Conservation (phyloP, 345 rosid genomes). For the Nasturtium officinale region DNA sequence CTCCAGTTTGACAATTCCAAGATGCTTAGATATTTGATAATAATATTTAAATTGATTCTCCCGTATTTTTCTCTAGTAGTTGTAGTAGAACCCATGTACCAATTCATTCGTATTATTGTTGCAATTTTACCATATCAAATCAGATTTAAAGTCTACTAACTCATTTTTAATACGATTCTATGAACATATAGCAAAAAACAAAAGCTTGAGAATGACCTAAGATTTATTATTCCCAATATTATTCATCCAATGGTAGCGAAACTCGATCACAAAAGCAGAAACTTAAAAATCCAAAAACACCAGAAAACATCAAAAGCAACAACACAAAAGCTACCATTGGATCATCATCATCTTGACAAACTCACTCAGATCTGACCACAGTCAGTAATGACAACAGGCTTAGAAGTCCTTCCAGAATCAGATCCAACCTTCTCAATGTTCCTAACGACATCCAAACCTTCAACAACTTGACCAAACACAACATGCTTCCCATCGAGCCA, state of each 20-base stretch:
- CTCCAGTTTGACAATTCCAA: not conserved
- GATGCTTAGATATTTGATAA: not conserved
- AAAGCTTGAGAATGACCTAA: not conserved
- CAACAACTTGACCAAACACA: conserved; percentile 64
- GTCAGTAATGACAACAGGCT: conserved; percentile 49
- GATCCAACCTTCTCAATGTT: conserved; percentile 65
- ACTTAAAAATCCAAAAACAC: not conserved
- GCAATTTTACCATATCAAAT: not conserved
- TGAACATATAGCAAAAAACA: no score
- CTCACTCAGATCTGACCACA: conserved; percentile 51
- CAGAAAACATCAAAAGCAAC: not conserved
- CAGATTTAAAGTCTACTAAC: not conserved
- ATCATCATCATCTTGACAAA: not conserved
- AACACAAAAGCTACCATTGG: conserved; percentile 40
- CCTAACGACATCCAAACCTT: conserved; percentile 57
- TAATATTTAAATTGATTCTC: no score
- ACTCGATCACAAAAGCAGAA: conserved; percentile 12
- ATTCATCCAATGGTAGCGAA: conserved; percentile 42
- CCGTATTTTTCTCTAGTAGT: no score
- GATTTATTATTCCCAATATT: conserved; percentile 12
- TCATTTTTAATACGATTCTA: no score
- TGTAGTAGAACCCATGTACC: no score
- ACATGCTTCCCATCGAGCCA: conserved; percentile 79
- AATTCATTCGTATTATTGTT: no score
- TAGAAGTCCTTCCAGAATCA: conserved; percentile 47